Evolutionary conservation across 352 stramenopile species (phyloP), one percentile per base, ranked within the genome.

Genomic region (Phytopythium aichiense): DNA sequence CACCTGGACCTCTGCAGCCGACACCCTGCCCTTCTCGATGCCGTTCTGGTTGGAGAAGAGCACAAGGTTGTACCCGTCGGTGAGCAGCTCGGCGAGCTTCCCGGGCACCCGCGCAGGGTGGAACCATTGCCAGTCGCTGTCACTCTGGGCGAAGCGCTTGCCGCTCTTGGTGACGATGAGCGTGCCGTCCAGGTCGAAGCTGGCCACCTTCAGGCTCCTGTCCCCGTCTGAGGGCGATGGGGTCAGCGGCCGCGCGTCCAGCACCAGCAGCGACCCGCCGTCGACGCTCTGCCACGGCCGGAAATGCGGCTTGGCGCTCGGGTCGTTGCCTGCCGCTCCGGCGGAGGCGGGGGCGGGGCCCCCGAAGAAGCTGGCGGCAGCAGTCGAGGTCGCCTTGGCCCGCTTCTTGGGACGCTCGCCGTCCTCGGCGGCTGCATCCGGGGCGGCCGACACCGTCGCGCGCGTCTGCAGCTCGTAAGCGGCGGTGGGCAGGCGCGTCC

Each of bases 31-130:
- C 66, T 90, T 92, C 40, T 79, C 80, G 25, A 95, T 71, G 12
- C 87, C 87, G 42, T 92, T 92, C 60, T 95, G 87, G 71, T 95
- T 95, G 23, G 87, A 95, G 50, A 94, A 81, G 35, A 95, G 77
- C 7, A 82, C 73, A 16, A 95, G 64, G 40, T 69, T 67, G 60
- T 77, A 93, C 0, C 79, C 81, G 9, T 83, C 66, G 9, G 58
- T 56, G 16, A 64, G 67, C 31, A 94, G 65, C 23, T 81, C 63
- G 30, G 63, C 38, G 22, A 95, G 68, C 54, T 87, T 92, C 1
- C 71, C 40, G 1, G 56, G 60, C 23, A 92, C 85, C 7, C 69
- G 69, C 11, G 69, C 80, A 7, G 81, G 63, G 71, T 95, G 76
- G 60, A 92, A 84, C 64, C 74, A 80, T 61, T 88, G 89, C 87